Evolutionary conservation across 106 monocot genomes (phyloP), one percentile per base, ranked within the genome.

Genomic region (Dactylorhiza incarnata): DNA sequence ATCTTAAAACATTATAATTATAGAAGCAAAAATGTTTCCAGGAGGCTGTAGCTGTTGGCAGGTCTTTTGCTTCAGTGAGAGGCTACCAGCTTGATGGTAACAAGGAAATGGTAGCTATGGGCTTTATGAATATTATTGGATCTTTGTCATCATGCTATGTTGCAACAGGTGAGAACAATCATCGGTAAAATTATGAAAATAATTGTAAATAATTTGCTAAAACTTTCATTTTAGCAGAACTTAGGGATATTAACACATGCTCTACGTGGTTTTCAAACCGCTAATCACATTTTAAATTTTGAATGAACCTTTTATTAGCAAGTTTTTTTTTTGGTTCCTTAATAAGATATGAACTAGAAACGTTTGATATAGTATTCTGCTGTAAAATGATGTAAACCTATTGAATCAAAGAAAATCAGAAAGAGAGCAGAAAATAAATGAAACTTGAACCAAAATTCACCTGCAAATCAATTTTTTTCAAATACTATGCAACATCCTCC

Each of bases 81-180:
- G 86, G 95, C 6, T 95, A 95, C 68, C 84, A 87, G 75, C 73
- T 95, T 16, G 92, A 95, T 79, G 95, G 91, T 15, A 92, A 92
- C 74, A 89, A 91, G 76, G 95, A 95, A 76, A 95, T 95, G 95
- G 13, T 92, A 22, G 89, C 95, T 6, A 95, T 95, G 86, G 95
- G 95, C 2, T 82, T 77, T 76, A 92, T 90, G 89, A 95, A 95
- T 48, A 72, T 92, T 66, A 85, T 83, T 48, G 95, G 95, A 72
- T 95, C 95, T 55, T 19, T 95, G 43, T 88, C 95, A 6, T 95
- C 95, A 43, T 95, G 95, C 24, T 95, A 95, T 80, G 86, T 86
- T 58, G 89, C 95, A 49, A 95, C 95, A 74, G 92, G 92, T 89
- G 50, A 85, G 20, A 53, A 23, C 29, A 29, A 29, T 29, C 29